These are phyloP conservation scores for Dunaliella sp. DNA, from an alignment of 139 green algal genomes.

Conservation along the genomic window DNA sequence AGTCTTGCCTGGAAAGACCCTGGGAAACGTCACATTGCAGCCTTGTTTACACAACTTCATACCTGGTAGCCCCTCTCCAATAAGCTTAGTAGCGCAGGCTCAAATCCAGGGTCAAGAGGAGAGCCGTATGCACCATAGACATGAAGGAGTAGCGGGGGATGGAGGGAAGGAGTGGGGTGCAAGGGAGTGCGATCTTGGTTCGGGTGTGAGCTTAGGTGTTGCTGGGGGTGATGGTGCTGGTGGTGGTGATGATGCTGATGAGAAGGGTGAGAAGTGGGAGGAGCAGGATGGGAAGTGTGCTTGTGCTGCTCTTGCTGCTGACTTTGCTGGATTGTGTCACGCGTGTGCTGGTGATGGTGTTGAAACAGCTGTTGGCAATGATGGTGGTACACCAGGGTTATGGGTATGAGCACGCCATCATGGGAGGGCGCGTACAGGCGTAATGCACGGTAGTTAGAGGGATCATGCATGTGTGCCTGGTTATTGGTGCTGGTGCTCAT, in stretches of 20 bases:
- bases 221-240: too few relatives aligned
- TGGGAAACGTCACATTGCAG: background rate
- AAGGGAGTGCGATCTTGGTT: background rate
- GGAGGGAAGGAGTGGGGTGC: background rate
- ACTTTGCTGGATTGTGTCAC: background rate
- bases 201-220: too few relatives aligned
- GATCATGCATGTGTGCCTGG: background rate
- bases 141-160: constrained; percentile 52
- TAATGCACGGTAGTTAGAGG: background rate
- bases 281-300: too few relatives aligned
- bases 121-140: constrained; percentile 80
- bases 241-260: too few relatives aligned
- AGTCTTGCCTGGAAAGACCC: background rate
- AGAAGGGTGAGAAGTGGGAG: too few relatives aligned
- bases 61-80: constrained; percentile 58
- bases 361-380: background rate
- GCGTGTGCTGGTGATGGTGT: background rate
- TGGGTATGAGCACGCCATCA: constrained; percentile 33
- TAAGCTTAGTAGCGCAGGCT: constrained; percentile 49
- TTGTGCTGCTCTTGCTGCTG: too few relatives aligned
- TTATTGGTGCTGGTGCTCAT: too few relatives aligned
- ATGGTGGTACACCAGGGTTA: constrained; percentile 48
- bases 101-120: constrained; percentile 51
- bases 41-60: too few relatives aligned
- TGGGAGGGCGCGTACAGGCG: constrained; percentile 3